Base-by-base conservation (phyloP, 2,329 filamentous ascomycete species). In the Fusarium euwallaceae region DNA sequence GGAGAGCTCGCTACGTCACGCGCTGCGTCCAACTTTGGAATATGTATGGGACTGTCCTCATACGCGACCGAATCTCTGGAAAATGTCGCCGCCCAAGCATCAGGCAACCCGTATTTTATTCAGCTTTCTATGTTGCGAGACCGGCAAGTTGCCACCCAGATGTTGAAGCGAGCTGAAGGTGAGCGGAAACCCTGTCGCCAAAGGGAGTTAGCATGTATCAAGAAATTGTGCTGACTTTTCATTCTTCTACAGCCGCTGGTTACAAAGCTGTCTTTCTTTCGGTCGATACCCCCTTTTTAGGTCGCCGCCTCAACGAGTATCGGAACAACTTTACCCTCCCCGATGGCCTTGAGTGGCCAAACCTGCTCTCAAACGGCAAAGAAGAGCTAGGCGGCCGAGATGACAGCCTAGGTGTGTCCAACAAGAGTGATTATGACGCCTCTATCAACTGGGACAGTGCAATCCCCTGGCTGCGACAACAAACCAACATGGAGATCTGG, bases 401-500 rank as follows among this genome's bases (percentile, higher is more conserved):
- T 10, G 24, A 32, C 5, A 41, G 89, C 61, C 43, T 14, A 8
- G 43, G n/a, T 6, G 43, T 24, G 8, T 14, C 43, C 20, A 48
- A 24, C 43, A 48, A 48, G 43, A 11, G 12, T 20, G 43, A 48
- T 20, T 48, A 48, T 24, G 43, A 48, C 14, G 20, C 43, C 20
- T 48, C 43, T 12, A 48, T 48, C 43, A 10, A 48, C 43, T 48
- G 43, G 43, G 12, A 20, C 20, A 34, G 16, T n/a, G 92, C 92
- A 78, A 85, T 93, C 4, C 83, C 87, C 9, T 94, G 91, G 91
- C 79, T 93, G 37, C 89, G 91, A 17, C 27, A 53, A 6, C 48
- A 71, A 83, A 1, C 4, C n/a, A 84, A 87, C 86, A 64, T 86
- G 90, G 77, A 79, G 10, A 71, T 81, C 24, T 78, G 81, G 59